Base-by-base conservation (phyloP, 1,139 yeast genomes). In the Geotrichum aggregatum region DNA sequence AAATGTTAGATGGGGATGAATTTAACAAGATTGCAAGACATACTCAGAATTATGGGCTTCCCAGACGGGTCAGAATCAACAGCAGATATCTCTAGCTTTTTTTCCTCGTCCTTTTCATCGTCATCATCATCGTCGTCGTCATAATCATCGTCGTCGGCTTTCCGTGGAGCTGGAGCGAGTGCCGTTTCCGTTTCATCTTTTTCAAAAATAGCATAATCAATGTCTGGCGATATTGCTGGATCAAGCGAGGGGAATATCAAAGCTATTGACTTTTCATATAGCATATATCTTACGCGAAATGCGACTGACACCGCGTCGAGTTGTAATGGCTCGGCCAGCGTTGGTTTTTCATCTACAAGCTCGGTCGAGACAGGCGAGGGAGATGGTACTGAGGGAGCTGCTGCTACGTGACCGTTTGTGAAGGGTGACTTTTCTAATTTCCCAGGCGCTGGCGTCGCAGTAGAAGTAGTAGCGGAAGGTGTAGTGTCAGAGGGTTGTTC, bases 281-380 rank as follows among this genome's bases (percentile, higher is more conserved):
- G 63, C 76, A 72, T 72, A 52, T 70, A 71, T 24, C 76, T 56
- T 8, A 73, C 71, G 28, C 72, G 63, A 48, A 71, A 65, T 35
- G 75, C 71, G 41, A 72, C 58, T 28, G 63, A 58, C 19, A 68
- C 60, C 6, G 67, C 60, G 54, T 72, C 74, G 14, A 70, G 47
- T 11, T 50, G 49, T 14, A 47, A 24, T 18, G 33, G 44, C 40
- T 51, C 54, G 5, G 36, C 38, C 11, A 38, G 13, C 14, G 26
- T 34, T 11, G 42, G 48, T 10, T 24, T 42, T 16, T 50, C 54
- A 18, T 30, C 28, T n/a, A 30, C 7, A 4, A 35, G 44, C 8
- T 24, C 28, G 13, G 36, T 14, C 5, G 49, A 39, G 11, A 34
- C n/a, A 1, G 51, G 44, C 31, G 48, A 35, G 3, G 48, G 52